Evolutionary conservation across 805 yeast genomes (phyloP).

Genomic region (Cyberlindnera lachancei): DNA sequence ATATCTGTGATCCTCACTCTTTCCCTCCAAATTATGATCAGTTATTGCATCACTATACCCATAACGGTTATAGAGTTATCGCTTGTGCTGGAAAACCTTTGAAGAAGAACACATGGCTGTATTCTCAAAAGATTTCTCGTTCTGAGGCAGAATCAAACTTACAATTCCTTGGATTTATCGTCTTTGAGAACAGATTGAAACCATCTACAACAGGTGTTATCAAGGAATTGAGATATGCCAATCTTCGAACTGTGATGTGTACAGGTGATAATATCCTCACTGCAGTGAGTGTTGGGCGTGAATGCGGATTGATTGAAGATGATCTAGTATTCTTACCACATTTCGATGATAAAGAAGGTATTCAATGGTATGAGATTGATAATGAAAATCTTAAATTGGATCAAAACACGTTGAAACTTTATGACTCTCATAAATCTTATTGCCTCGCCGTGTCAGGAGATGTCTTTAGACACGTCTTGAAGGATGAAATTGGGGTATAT

Average conservation of each 20-base stretch:
- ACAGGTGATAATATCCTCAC: constrained; percentile 96
- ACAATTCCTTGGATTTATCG: constrained; percentile 77
- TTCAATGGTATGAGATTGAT: constrained; percentile 62
- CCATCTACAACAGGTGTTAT: constrained; percentile 57
- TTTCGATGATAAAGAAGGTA: constrained; percentile 32
- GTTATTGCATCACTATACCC: constrained; percentile 77
- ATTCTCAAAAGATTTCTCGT: constrained; percentile 45
- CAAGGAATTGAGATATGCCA: constrained; percentile 52
- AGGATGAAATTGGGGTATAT: constrained; percentile 22
- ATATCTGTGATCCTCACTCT: constrained; percentile 62
- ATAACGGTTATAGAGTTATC: constrained; percentile 89
- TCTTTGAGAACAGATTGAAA: constrained; percentile 89
- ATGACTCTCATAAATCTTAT: constrained; percentile 34
- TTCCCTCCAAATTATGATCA: constrained; percentile 73
- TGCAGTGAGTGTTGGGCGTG: constrained; percentile 87
- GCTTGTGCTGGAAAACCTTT: constrained; percentile 74
- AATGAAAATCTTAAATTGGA: constrained; percentile 53
- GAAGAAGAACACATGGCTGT: constrained; percentile 38
- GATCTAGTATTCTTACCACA: constrained; percentile 56
- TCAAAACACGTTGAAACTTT: constrained; percentile 50
- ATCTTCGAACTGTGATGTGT: constrained; percentile 85
- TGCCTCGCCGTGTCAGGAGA: constrained; percentile 90
- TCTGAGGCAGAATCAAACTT: constrained; percentile 62
- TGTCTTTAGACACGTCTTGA: constrained; percentile 70
- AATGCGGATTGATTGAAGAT: constrained; percentile 58